Base-by-base conservation (phyloP, 2,329 filamentous ascomycete species). In the Intubia oerlemansii region DNA sequence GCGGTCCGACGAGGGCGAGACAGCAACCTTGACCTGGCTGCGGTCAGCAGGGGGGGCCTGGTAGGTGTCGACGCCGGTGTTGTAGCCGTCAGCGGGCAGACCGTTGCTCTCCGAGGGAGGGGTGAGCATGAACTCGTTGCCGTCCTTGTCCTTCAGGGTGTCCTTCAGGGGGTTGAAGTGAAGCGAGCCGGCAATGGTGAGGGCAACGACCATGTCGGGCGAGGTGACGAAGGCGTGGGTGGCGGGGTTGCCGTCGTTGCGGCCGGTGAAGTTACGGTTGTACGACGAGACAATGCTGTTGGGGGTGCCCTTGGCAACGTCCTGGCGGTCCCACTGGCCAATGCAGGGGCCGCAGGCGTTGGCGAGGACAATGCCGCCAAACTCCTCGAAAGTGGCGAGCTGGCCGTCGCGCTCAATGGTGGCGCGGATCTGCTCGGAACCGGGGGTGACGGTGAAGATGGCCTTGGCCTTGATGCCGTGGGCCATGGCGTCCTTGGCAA, bases 231-330 rank as follows among this genome's bases (percentile, higher is more conserved):
- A 59, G 1, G 54, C 55, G 39, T 57, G 54, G 0, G 56, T 60
- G 17, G 51, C 54, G 2, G 55, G 44, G 45, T 51, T 51, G 31
- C 46, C 46, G 32, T 51, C 95, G 41, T 95, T 95, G 50, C 88
- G 81, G 41, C 85, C 85, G 36, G 85, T 95, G 63, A 98, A 95
- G 72, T 98, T 95, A 57, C 88, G 82, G 76, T 98, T 98, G 74
- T 93, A 98, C 17, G 88, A 95, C 26, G 84, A 93, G 50, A 98
- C 63, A 52, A 98, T 98, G 6, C 82, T 90, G 72, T 98, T 98
- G 45, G 82, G 62, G 44, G 79, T 73, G 41, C 85, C 85, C 70
- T 95, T 93, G 66, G 84, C 77, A 32, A 93, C 81, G 43, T 95
- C 85, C 40, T 60, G 63, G 42, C 88, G 77, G 48, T 93, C 82